A percentile compares a stretch with the other conserved stretches of the same genome.
Conservation (phyloP, 2,329 filamentous ascomycete genomes). For the Calonectria pseudoreteaudii region DNA sequence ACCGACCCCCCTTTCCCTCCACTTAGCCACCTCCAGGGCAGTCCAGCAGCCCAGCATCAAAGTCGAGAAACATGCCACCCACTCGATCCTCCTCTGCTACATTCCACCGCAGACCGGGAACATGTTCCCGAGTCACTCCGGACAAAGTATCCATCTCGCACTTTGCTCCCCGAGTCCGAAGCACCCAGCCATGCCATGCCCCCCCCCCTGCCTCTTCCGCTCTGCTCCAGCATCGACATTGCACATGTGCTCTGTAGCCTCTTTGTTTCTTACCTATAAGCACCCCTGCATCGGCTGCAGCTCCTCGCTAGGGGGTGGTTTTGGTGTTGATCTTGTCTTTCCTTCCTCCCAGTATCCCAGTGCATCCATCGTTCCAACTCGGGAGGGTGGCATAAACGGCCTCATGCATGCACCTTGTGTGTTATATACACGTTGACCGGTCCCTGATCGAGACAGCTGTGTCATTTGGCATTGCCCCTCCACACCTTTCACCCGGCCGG, state of each 20-base stretch:
- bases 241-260: background rate
- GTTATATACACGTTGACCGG: background rate
- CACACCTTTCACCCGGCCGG: constrained; percentile 2
- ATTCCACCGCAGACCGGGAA: background rate
- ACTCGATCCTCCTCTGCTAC: background rate
- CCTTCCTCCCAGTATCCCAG: background rate
- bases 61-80: constrained; percentile 5
- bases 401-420: background rate
- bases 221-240: background rate
- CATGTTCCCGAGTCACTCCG: background rate
- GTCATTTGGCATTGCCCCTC: constrained; percentile 8
- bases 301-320: background rate
- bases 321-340: constrained; percentile 26
- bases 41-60: constrained; percentile 2
- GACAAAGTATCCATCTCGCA: constrained; percentile 3
- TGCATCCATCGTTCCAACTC: background rate
- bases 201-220: background rate
- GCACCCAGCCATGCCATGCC: background rate
- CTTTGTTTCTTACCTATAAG: background rate
- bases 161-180: background rate
- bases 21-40: constrained; percentile 13
- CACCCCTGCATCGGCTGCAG: constrained; percentile 16
- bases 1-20: constrained; percentile 13
- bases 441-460: background rate
- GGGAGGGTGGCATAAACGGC: constrained; percentile 1